These are phyloP conservation scores for Saturnispora gosingensis DNA, from an alignment of 805 yeast species.

Conservation along the genomic window DNA sequence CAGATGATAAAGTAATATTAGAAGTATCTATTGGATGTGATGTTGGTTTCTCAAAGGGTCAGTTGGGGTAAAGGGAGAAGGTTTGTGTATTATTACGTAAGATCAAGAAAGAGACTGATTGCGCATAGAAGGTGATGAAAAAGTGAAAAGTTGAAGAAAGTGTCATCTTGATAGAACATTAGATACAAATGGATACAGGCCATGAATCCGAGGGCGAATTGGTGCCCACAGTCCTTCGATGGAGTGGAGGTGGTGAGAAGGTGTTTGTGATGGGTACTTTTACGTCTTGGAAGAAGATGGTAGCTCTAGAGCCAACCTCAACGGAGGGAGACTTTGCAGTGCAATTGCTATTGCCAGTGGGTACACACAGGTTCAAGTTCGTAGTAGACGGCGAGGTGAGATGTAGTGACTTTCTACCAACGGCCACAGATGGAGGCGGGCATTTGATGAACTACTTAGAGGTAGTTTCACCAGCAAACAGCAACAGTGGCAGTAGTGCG, in stretches of 20 bases:
- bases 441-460: constrained; percentile 89
- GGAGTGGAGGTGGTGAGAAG: constrained; percentile 95
- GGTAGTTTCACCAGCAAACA: constrained; percentile 51
- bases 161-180: not conserved
- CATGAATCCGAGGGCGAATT: constrained; percentile 9
- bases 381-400: constrained; percentile 90
- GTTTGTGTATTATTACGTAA: not conserved
- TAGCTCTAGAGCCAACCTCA: constrained; percentile 56
- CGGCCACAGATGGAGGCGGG: constrained; percentile 96
- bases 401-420: constrained; percentile 82
- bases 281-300: constrained; percentile 98
- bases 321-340: constrained; percentile 50
- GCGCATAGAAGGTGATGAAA: not conserved
- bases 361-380: constrained; percentile 88
- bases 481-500: constrained; percentile 60
- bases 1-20: not conserved
- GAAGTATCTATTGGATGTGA: not conserved
- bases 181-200: not conserved
- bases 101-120: not conserved
- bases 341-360: constrained; percentile 72
- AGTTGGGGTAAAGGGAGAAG: not conserved
- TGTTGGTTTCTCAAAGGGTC: not conserved
- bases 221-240: constrained; percentile 59
- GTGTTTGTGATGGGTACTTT: constrained; percentile 96
- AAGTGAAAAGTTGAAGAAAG: not conserved